These are phyloP conservation scores for maize (Zea mays) DNA, from an alignment of 176 grass and related monocot genomes.

Conservation along the genomic window Zm-B73-REFERENCE-NAM-5.0 NC_050098.1:219110001-219110500, in stretches of 20 bases:
- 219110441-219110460: not conserved
- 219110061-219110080: constrained; percentile 19
- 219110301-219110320: not conserved
- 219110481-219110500: constrained; percentile 14
- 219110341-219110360: constrained; percentile 2
- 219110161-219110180: constrained; percentile 81
- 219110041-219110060: constrained; percentile 21
- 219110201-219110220: constrained; percentile 13
- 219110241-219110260: constrained; percentile 12
- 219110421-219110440: not conserved
- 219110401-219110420: not conserved
- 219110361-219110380: constrained; percentile 14
- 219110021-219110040: not conserved
- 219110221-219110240: not conserved
- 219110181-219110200: constrained; percentile 19
- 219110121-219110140: constrained; percentile 91
- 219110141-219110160: constrained; percentile 93
- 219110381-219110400: constrained; percentile 12
- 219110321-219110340: not conserved
- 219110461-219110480: constrained; percentile 11
- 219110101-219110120: constrained; percentile 93
- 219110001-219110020: constrained; percentile 22
- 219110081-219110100: constrained; percentile 78
- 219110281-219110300: constrained; percentile 26
- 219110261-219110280: constrained; percentile 13